These are phyloP conservation scores for Metarhizium sp. DNA, from an alignment of 2,329 filamentous ascomycete genomes.

Conservation along the genomic window DNA sequence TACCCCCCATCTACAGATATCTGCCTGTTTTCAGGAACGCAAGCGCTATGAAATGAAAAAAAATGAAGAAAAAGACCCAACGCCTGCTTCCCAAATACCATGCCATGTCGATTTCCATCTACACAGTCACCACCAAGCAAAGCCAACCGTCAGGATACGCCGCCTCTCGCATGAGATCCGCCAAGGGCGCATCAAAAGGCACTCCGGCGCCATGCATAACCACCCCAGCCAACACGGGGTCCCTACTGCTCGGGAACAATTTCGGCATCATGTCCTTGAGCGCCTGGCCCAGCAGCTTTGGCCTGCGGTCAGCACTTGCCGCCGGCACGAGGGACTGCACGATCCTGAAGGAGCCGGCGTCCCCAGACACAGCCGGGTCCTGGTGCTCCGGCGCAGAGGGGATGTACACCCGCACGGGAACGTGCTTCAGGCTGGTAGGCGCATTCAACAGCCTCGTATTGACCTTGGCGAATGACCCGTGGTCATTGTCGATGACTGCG, in stretches of 20 bases:
- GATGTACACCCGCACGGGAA: slow-evolving; percentile 85
- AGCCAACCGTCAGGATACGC: slow-evolving; percentile 92
- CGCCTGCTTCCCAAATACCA: neutral
- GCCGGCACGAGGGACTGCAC: slow-evolving; percentile 67
- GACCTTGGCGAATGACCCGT: slow-evolving; percentile 61
- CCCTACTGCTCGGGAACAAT: slow-evolving; percentile 79
- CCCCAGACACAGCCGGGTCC: slow-evolving; percentile 10
- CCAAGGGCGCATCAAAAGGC: slow-evolving; percentile 69
- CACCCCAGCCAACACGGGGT: slow-evolving; percentile 73
- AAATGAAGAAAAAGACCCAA: neutral
- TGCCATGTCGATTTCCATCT: slow-evolving; percentile 23
- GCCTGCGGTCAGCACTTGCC: slow-evolving; percentile 22
- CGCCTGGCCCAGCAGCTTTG: slow-evolving; percentile 59
- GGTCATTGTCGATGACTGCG: slow-evolving; percentile 69
- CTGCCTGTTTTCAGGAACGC: neutral
- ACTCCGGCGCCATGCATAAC: slow-evolving; percentile 79
- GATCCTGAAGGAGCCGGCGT: slow-evolving; percentile 52
- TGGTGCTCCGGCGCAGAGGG: slow-evolving; percentile 26
- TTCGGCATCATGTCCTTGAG: slow-evolving; percentile 67
- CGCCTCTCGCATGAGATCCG: slow-evolving; percentile 73
- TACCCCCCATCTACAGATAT: neutral
- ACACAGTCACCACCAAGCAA: slow-evolving; percentile 69
- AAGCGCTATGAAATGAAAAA: neutral
- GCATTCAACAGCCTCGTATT: slow-evolving; percentile 69
- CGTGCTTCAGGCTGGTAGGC: slow-evolving; percentile 63